A percentile compares a stretch with the other conserved stretches of the same genome.
phyloP scores from a whole-genome alignment of 768 basidiomycete genomes.

The Cantharellus anzutake region DNA sequence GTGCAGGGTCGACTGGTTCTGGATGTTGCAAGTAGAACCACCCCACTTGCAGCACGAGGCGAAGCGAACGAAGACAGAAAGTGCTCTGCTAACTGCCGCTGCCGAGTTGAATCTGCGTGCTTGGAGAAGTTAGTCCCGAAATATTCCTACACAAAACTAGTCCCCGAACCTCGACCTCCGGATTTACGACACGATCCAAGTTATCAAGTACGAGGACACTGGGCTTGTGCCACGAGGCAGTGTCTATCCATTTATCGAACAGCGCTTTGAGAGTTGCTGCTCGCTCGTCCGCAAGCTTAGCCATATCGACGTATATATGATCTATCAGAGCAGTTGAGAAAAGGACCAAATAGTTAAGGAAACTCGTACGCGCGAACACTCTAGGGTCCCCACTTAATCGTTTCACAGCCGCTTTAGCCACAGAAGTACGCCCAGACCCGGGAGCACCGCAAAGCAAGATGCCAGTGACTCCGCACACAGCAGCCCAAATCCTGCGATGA shows the following conservation, averaged over 20 bases:
- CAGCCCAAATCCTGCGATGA: conserved; percentile 18
- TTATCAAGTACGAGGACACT: conserved; percentile 77
- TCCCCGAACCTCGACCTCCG: conserved; percentile 61
- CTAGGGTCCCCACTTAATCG: conserved; percentile 39
- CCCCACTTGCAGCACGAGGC: conserved; percentile 38
- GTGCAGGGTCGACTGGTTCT: conserved; percentile 50
- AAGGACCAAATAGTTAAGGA: neutral
- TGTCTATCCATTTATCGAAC: conserved; percentile 58
- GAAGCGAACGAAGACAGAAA: conserved; percentile 46
- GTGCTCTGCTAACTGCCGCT: conserved; percentile 58
- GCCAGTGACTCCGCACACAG: conserved; percentile 33
- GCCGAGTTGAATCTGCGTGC: conserved; percentile 74
- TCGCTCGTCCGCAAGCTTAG: conserved; percentile 45
- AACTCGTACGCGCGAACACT: conserved; percentile 45
- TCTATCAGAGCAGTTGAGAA: conserved; percentile 27
- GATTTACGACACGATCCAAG: conserved; percentile 56
- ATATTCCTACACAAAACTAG: too few species aligned
- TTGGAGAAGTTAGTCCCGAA: conserved; percentile 13
- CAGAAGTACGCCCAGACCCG: conserved; percentile 70
- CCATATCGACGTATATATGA: conserved; percentile 55
- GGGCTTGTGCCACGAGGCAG: conserved; percentile 61
- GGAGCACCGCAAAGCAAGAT: conserved; percentile 58
- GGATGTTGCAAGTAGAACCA: conserved; percentile 58
- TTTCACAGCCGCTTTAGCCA: conserved; percentile 42
- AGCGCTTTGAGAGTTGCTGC: conserved; percentile 39